A percentile compares a stretch with the other conserved stretches of the same genome.
phyloP scores from a whole-genome alignment of 176 grass and related monocot species.

The Puya raimondii region DNA sequence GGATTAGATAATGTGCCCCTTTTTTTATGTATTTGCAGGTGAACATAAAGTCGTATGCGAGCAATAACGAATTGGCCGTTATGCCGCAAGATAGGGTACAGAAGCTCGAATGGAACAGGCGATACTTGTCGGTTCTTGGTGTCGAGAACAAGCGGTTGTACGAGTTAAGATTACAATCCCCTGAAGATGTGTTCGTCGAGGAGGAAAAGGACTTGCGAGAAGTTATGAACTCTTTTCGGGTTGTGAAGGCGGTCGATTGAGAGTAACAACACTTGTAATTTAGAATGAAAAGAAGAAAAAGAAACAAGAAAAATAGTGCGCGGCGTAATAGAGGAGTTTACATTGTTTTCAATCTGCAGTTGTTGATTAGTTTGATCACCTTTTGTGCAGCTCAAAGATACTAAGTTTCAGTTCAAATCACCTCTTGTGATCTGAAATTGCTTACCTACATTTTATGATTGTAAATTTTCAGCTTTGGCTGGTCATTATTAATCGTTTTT shows the following conservation, averaged over 20 bases:
- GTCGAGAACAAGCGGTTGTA: slow-evolving; percentile 89
- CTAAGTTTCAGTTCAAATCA: too few relatives aligned
- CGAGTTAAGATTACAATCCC: slow-evolving; percentile 68
- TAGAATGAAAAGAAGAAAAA: background rate
- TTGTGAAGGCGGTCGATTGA: slow-evolving; percentile 29
- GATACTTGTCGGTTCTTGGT: slow-evolving; percentile 71
- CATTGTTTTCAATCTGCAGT: too few relatives aligned
- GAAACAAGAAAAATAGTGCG: too few relatives aligned
- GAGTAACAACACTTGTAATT: background rate
- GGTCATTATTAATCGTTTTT: too few relatives aligned
- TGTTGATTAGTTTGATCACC: too few relatives aligned
- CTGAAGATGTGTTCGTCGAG: slow-evolving; percentile 57
- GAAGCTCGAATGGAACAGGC: slow-evolving; percentile 77
- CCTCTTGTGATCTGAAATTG: too few relatives aligned
- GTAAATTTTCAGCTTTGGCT: too few relatives aligned
- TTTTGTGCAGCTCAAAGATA: too few relatives aligned
- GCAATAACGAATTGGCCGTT: slow-evolving; percentile 84
- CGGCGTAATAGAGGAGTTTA: too few relatives aligned
- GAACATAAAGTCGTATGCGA: slow-evolving; percentile 94
- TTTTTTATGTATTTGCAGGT: slow-evolving; percentile 32
- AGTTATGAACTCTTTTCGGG: slow-evolving; percentile 86
- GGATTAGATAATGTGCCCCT: background rate
- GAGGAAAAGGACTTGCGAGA: slow-evolving; percentile 64
- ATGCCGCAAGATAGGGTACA: slow-evolving; percentile 86
- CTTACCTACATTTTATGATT: too few relatives aligned